Evolutionary conservation across 2,329 filamentous ascomycete genomes (phyloP), one percentile per base, ranked within the genome.

Genomic region (Metarhizium anisopliae): DNA sequence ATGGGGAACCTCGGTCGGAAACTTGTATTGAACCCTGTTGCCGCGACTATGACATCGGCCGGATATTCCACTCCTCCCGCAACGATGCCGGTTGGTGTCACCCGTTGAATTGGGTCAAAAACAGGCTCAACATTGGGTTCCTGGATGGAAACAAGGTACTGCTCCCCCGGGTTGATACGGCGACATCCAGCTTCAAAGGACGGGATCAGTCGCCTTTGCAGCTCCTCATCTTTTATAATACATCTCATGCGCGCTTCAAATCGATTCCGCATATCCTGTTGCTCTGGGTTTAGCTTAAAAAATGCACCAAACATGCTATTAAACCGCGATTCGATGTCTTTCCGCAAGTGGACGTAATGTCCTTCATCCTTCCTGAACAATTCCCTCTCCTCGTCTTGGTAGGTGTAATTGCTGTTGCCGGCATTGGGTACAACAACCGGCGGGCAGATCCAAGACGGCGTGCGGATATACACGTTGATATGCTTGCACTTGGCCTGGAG

Each of bases 361-460:
- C 51, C 36, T 1, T 45, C 52, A 20, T 60, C 53, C 4, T 53
- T 7, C 4, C 55, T 54, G 36, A 61, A 61, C 2, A 47, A 30
- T 1, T 56, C 51, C 50, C 57, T 59, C 25, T 62, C 59, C 10
- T 43, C 47, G n/a, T 53, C 42, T 8, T 51, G 51, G 14, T 62
- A 62, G 11, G 53, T 52, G 20, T 61, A 55, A 20, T 59, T 61
- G 6, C 51, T 51, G 0, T 51, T 52, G 6, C 59, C 55, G 2
- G 56, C 45, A 14, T 47, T 47, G 0, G 59, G 56, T 8, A 57
- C 47, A 4, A 54, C 61, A 3, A 62, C 45, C 4, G 62, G 62
- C 0, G 73, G 72, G 2, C 69, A 71, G 6, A 78, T 72, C 74
- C 74, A 78, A 0, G 74, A 73, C 0, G 72, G 71, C 13, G 74